Percentiles rank a stretch among this genome's conserved stretches.
Conservation (phyloP, 1,284 basidiomycete species). For the Microbotryum saponariae region DNA sequence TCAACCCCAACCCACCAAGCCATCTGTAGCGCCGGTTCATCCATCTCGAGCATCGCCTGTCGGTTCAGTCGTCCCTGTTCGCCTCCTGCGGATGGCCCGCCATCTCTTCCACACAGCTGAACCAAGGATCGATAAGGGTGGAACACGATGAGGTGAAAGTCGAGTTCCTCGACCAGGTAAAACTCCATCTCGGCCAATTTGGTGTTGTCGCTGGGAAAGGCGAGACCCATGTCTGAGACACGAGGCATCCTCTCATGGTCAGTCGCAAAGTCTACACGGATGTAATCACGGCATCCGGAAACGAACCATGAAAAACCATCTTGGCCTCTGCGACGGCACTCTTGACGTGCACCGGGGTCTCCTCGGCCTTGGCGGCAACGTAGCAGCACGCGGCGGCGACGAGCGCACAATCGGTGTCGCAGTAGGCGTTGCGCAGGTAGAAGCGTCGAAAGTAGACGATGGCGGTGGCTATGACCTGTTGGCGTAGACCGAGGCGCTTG, state of each 20-base stretch:
- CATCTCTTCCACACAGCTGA: conserved; percentile 56
- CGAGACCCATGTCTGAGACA: conserved; percentile 46
- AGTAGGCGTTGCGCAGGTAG: conserved; percentile 87
- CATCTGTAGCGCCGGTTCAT: conserved; percentile 60
- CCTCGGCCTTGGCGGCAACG: conserved; percentile 92
- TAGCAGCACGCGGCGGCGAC: conserved; percentile 90
- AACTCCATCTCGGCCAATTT: conserved; percentile 98
- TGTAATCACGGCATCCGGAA: too few relatives aligned
- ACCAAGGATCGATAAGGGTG: conserved; percentile 87
- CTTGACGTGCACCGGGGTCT: conserved; percentile 91
- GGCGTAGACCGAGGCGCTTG: conserved; percentile 72
- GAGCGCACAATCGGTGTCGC: conserved; percentile 86
- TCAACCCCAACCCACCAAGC: conserved; percentile 50
- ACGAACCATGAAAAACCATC: conserved; percentile 60
- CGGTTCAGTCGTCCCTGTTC: conserved; percentile 15
- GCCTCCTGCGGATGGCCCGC: conserved; percentile 16
- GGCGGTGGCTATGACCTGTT: conserved; percentile 85
- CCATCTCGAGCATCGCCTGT: conserved; percentile 57
- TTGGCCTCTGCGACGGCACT: conserved; percentile 78
- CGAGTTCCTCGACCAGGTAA: conserved; percentile 90
- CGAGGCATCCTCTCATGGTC: not conserved
- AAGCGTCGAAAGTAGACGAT: conserved; percentile 90
- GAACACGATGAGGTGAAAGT: conserved; percentile 87
- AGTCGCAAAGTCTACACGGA: not conserved
- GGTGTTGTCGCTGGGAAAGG: conserved; percentile 68